Evolutionary conservation across 306 rosid genomes (phyloP), one percentile per base, ranked within the genome.

Genomic region (Lablab purpureus): DNA sequence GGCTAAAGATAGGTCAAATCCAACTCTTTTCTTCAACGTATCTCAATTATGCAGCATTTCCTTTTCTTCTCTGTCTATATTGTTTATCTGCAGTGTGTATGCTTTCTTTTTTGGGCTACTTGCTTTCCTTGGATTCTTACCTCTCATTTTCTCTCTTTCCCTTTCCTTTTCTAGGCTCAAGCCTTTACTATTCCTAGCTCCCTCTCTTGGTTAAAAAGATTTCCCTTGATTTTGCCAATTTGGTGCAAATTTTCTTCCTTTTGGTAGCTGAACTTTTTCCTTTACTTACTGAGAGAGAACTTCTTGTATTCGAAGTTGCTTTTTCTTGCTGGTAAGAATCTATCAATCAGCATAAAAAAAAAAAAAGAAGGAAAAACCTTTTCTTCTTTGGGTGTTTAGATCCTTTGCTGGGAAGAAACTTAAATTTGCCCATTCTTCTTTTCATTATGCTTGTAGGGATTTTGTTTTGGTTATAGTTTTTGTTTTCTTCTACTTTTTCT

Each of bases 41-140:
- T 74, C 84, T 80, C 84, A 65, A 54, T 80, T 62, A 75, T 84
- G 5, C 32, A 62, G 11, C 47, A 50, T 55, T 21, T n/a, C 45
- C 66, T 58, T 64, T 27, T 6, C 56, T 19, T 68, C 59, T 70
- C 6, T 25, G 58, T 32, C 17, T 1, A 34, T 1, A 34, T 34
- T 34, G 2, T 76, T 19, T 65, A 67, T 84, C 50, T 80, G 54
- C 40, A 8, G 63, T 60, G 47, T 28, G 0, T 34, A 5, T 18
- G 4, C 25, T 64, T 51, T 63, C 49, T 70, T 22, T 71, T 52
- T 10, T 11, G 47, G 60, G 71, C 12, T 75, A 34, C 11, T 32
- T 67, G 3, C 58, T 79, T 68, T 84, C 51, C 46, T 71, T 69
- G 41, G 47, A 60, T 76, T 14, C 77, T 75, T 15, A 54, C 18